These are phyloP conservation scores for Plasmodium fragile DNA, from an alignment of 169 alveolate species.

Conservation along the genomic window DNA sequence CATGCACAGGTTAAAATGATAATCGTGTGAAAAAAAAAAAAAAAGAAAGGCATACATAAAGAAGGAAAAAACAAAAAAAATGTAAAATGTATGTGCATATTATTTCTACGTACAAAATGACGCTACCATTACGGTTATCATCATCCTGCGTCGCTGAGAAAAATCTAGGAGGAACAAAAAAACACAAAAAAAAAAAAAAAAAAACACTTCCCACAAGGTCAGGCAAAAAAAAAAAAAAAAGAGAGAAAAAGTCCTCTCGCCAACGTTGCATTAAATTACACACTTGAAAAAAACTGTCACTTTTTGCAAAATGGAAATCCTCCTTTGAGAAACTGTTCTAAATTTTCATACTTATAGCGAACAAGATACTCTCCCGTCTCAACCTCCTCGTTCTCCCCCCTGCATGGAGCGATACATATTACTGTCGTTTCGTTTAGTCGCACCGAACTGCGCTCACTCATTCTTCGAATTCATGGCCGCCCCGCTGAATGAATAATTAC, in stretches of 20 bases:
- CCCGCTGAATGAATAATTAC: slow-evolving; percentile 63
- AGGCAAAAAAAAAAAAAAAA: background rate
- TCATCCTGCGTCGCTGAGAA: background rate
- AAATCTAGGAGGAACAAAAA: background rate
- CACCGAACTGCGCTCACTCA: background rate
- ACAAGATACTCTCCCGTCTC: background rate
- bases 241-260: background rate
- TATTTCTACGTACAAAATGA: background rate
- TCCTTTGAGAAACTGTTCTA: background rate
- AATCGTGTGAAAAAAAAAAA: background rate
- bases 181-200: background rate
- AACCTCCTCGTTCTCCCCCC: background rate
- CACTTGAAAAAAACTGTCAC: background rate
- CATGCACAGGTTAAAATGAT: background rate
- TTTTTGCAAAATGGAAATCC: background rate
- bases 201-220: background rate
- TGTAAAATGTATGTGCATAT: background rate
- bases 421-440: background rate
- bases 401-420: background rate
- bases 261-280: background rate
- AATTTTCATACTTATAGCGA: background rate
- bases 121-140: background rate
- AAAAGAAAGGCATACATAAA: background rate
- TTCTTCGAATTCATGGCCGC: background rate
- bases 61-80: too few relatives aligned